Evolutionary conservation across 2,329 filamentous ascomycete species (phyloP).

Genomic region (Microdochium trichocladiopsis): DNA sequence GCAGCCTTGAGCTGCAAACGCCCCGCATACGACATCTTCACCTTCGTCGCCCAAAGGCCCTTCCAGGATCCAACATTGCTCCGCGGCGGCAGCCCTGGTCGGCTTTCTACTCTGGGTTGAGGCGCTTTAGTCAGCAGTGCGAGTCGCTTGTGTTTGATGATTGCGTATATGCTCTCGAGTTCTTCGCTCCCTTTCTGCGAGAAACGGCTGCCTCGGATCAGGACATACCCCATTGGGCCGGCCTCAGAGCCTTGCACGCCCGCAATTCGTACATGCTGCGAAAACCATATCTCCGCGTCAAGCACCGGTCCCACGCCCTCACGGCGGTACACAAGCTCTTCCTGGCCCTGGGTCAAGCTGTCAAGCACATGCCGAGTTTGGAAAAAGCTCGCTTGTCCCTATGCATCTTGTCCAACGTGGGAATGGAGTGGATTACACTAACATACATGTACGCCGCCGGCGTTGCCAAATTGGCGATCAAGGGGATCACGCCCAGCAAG

Average conservation of each 20-base stretch:
- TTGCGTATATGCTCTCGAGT: slow-evolving; percentile 9
- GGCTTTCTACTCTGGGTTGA: slow-evolving; percentile 6
- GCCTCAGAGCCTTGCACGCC: slow-evolving; percentile 6
- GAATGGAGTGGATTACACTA: slow-evolving; percentile 9
- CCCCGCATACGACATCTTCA: slow-evolving; percentile 6
- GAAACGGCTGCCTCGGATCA: slow-evolving; percentile 4
- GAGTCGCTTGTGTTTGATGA: slow-evolving; percentile 12
- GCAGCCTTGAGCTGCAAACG: slow-evolving; percentile 4
- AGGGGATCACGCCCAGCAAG: slow-evolving; percentile 6
- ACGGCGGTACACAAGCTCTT: slow-evolving; percentile 5
- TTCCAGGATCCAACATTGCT: slow-evolving; percentile 2
- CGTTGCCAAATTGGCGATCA: slow-evolving; percentile 1
- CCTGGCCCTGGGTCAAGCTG: slow-evolving; percentile 6
- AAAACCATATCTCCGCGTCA: slow-evolving; percentile 8
- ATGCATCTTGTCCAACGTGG: slow-evolving; percentile 7
- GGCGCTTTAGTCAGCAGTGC: slow-evolving; percentile 10
- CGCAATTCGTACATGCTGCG: slow-evolving; percentile 12
- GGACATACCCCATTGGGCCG: slow-evolving; percentile 6
- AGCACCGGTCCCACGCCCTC: slow-evolving; percentile 5
- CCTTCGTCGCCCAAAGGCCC: slow-evolving; percentile 7
- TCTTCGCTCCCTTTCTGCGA: slow-evolving; percentile 8
- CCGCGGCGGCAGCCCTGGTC: slow-evolving; percentile 9
- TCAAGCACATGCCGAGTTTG: slow-evolving; percentile 7
- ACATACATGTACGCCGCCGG: slow-evolving; percentile 4
- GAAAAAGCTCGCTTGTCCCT: slow-evolving; percentile 9